Base-by-base conservation (phyloP, 2,329 filamentous ascomycete species). In the Cryphonectria carpinicola region DNA sequence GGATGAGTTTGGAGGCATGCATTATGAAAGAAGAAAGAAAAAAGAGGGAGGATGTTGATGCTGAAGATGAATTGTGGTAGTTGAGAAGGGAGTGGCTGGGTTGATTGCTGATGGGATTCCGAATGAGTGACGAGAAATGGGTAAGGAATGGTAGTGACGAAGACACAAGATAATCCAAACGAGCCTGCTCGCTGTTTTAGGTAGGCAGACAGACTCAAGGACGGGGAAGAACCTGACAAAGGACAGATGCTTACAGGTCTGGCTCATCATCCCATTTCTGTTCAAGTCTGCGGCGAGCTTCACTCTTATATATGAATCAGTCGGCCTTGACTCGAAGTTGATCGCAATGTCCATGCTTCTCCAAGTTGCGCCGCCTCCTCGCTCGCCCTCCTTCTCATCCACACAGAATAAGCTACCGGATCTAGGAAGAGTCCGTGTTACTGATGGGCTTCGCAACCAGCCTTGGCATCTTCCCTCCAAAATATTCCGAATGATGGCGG, bases 51-150 rank as follows among this genome's bases (percentile, higher is more conserved):
- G 37, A 7, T 63, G 61, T 46, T 67, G 65, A 65, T 60, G 54
- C 41, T 39, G 25, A n/a, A 28, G 10, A 58, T 58, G 14, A 52
- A 43, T 46, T 43, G 22, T 41, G n/a, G 32, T 70, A 35, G 49
- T 35, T 58, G 46, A 68, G 43, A 46, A 39, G 46, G 22, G 22
- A 8, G 3, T 22, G 37, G 10, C 60, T 39, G 65, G 60, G 65
- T 66, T 68, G 28, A 28, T 25, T 56, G 28, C 43, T 39, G 17
- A 61, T 14, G 58, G 35, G 46, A 32, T 35, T 39, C 60, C 17
- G 46, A 68, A 67, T 61, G 69, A 70, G 54, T 61, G 65, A 70
- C 69, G n/a, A 28, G 60, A 11, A 39, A 39, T 39, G 37, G 37
- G 37, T 1, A 1, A 39, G 10, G 37, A 70, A 70, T 46, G 61